Conservation (phyloP, 129 eudicot genomes). For the Artemisia argyi region DNA sequence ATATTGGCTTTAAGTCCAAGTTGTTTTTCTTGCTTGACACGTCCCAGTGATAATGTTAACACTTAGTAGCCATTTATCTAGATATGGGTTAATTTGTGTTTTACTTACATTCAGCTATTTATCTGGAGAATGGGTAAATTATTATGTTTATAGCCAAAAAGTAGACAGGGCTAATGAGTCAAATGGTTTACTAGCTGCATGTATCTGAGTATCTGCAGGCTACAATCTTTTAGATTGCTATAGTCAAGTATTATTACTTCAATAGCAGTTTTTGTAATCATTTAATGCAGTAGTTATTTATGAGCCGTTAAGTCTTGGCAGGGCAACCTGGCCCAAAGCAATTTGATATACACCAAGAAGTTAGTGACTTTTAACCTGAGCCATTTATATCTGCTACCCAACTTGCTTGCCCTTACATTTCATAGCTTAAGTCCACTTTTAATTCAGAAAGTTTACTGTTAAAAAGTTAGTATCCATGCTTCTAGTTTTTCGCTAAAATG, state of each 20-base stretch:
- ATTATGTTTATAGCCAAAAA: not conserved
- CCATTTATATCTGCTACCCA: constrained; percentile 5
- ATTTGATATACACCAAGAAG: too few species aligned
- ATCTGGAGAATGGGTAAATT: not conserved
- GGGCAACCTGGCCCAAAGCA: not conserved
- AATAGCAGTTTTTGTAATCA: not conserved
- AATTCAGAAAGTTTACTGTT: constrained; percentile 8
- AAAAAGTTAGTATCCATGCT: not conserved
- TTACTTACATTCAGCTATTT: not conserved
- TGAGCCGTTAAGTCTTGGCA: not conserved
- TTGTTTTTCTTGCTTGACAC: too few species aligned
- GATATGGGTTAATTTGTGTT: too few species aligned
- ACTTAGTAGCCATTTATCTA: too few species aligned
- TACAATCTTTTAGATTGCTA: not conserved
- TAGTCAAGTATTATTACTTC: not conserved
- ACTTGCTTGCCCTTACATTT: not conserved
- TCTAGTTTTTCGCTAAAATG: constrained; percentile 6
- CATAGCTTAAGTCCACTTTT: not conserved
- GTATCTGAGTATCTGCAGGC: not conserved
- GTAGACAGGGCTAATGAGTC: not conserved
- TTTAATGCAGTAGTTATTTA: not conserved
- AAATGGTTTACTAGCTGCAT: not conserved
- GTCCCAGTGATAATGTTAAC: too few species aligned
- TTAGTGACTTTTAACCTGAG: not conserved
- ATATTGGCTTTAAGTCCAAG: too few species aligned